Evolutionary conservation across 352 stramenopile species (phyloP).

Genomic region (Phytophthora macrochlamydospora): DNA sequence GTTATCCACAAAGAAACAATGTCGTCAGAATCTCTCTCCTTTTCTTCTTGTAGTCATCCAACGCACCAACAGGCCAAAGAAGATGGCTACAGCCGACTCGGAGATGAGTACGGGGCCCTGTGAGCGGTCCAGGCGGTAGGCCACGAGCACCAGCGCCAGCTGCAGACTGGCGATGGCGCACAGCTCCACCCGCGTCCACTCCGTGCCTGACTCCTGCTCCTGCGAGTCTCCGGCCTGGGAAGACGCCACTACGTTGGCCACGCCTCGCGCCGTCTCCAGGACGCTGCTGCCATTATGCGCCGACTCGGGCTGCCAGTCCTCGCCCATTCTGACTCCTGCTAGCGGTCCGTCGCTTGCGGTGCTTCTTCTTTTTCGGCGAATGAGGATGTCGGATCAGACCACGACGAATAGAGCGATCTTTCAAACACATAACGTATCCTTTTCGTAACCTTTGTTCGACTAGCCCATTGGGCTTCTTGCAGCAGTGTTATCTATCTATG

Average conservation of each 20-base stretch:
- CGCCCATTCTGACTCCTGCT: constrained; percentile 23
- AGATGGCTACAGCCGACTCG: constrained; percentile 82
- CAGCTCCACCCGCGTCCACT: constrained; percentile 80
- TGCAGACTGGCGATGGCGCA: constrained; percentile 84
- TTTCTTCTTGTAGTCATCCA: not conserved
- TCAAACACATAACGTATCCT: too few relatives aligned
- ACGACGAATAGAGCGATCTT: too few relatives aligned
- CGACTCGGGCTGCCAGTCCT: constrained; percentile 23
- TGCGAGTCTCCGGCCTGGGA: constrained; percentile 25
- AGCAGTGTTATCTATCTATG: not conserved
- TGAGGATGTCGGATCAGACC: constrained; percentile 25
- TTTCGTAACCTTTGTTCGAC: not conserved
- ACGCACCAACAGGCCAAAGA: constrained; percentile 84
- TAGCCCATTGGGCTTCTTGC: not conserved
- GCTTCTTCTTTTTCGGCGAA: constrained; percentile 6
- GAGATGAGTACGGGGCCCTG: constrained; percentile 74
- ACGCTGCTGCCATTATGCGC: constrained; percentile 36
- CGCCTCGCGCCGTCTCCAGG: constrained; percentile 32
- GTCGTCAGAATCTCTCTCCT: not conserved
- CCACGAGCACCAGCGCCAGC: constrained; percentile 79
- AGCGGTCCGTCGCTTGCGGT: constrained; percentile 1
- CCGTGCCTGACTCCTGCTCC: constrained; percentile 28
- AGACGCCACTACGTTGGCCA: constrained; percentile 18
- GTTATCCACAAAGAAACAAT: not conserved
- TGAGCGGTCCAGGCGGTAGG: constrained; percentile 79